Base-by-base conservation (phyloP, 2,329 filamentous ascomycete species). In the Domatiomyces globalis region DNA sequence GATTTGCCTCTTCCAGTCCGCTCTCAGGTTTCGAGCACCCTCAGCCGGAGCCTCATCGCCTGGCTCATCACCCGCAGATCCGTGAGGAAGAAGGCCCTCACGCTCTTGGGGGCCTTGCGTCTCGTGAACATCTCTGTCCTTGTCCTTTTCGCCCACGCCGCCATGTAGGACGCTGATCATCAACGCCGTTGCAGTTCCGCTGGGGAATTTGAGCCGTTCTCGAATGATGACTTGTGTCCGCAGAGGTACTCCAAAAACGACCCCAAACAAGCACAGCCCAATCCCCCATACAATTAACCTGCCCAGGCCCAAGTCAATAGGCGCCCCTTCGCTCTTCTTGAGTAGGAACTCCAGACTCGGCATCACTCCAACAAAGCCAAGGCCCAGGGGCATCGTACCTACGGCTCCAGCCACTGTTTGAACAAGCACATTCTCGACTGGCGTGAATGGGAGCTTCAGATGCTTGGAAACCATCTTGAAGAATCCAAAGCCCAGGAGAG, bases 391-490 rank as follows among this genome's bases (percentile, higher is more conserved):
- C 87, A 96, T 96, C 4, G 94, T 94, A 0, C 90, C 92, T 67
- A 96, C 94, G 15, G 86, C 86, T 9, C 92, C 90, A 1, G 92
- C 90, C 4, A 98, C 92, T 0, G 87, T 95, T 70, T 98, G 92
- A 9, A 98, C 85, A 19, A 98, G 75, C 3, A 98, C 92, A 66
- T 98, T 98, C 69, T 98, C 90, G 9, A 96, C 85, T 0, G 92
- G 89, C 3, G 85, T 87, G 62, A 98, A 98, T 0, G 89, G 89
- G 50, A 85, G 80, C 25, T 77, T 75, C 27, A 95, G 73, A 56
- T 85, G 79, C 45, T 78, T 79, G 0, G 84, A 78, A 1, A 95
- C 68, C 5, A 83, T 76, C 62, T 86, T 87, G 74, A 98, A 98
- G 60, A 94, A 84, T 9, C 88, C 90, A 65, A 95, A 96, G 1